Conservation (phyloP, 495 filamentous ascomycete species). For the Penicillium atrosanguineum region DNA sequence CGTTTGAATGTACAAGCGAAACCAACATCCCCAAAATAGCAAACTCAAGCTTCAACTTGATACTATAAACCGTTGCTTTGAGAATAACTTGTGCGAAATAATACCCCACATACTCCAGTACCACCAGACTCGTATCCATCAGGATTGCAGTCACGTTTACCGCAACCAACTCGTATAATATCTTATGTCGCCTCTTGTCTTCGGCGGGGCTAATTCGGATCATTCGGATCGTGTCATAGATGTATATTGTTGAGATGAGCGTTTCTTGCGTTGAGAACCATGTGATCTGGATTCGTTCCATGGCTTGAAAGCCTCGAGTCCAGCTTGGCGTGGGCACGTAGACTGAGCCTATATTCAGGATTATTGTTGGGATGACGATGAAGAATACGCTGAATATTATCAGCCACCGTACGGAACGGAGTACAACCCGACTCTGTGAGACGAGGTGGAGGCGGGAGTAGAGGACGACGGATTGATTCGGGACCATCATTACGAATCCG, state of each 20-base stretch:
- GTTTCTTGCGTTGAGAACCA: slow-evolving; percentile 51
- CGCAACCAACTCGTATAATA: slow-evolving; percentile 41
- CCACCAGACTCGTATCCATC: slow-evolving; percentile 45
- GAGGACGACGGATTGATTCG: slow-evolving; percentile 48
- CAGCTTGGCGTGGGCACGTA: slow-evolving; percentile 23
- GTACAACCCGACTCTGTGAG: slow-evolving; percentile 32
- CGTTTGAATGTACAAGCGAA: slow-evolving; percentile 27
- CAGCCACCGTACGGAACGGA: slow-evolving; percentile 39
- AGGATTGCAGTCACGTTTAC: slow-evolving; percentile 43
- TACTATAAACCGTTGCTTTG: slow-evolving; percentile 49
- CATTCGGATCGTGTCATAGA: slow-evolving; percentile 39
- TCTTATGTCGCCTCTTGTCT: slow-evolving; percentile 30
- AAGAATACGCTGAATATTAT: slow-evolving; percentile 39
- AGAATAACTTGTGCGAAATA: slow-evolving; percentile 47
- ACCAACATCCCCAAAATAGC: slow-evolving; percentile 39
- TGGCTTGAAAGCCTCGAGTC: slow-evolving; percentile 39
- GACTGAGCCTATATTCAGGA: slow-evolving; percentile 40
- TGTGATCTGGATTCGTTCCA: slow-evolving; percentile 51
- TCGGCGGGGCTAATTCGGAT: slow-evolving; percentile 26
- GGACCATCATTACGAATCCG: slow-evolving; percentile 49
- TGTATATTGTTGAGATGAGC: slow-evolving; percentile 49
- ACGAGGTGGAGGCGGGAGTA: slow-evolving; percentile 50
- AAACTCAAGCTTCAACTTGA: slow-evolving; percentile 58
- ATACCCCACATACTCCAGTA: slow-evolving; percentile 43
- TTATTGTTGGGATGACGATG: slow-evolving; percentile 43